Percentiles rank a stretch among this genome's conserved stretches.
These are phyloP conservation scores for Beauveria varroae DNA, from an alignment of 2,329 filamentous ascomycete genomes.

Conservation along the genomic window DNA sequence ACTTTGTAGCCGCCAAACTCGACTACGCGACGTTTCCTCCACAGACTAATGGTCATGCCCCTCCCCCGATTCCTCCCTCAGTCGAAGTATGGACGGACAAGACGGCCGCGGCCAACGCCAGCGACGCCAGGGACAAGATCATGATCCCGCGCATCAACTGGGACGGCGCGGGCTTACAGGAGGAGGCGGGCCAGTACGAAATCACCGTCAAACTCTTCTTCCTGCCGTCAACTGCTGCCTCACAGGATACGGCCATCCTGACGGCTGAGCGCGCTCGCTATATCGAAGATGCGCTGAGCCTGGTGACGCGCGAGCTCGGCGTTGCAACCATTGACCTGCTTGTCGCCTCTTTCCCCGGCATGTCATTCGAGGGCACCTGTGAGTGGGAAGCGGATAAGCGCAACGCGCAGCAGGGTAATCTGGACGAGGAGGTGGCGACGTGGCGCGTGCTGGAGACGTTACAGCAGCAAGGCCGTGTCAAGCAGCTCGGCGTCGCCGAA, in stretches of 20 bases:
- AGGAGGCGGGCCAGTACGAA: conserved; percentile 81
- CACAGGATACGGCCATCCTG: conserved; percentile 53
- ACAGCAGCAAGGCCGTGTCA: conserved; percentile 61
- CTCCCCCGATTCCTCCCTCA: conserved; percentile 23
- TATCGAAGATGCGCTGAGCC: conserved; percentile 66
- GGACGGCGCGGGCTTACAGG: conserved; percentile 64
- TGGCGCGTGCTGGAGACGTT: conserved; percentile 69
- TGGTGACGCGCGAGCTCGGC: conserved; percentile 74
- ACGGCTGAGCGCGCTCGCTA: conserved; percentile 59
- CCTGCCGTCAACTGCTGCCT: conserved; percentile 59
- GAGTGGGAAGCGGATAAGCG: conserved; percentile 65
- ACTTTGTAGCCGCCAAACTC: conserved; percentile 68
- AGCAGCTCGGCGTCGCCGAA: conserved; percentile 77
- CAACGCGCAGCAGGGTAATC: conserved; percentile 54
- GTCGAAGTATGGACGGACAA: conserved; percentile 60
- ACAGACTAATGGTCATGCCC: conserved; percentile 21
- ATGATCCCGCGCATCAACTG: conserved; percentile 76
- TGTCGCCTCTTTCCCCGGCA: conserved; percentile 86
- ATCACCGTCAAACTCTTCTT: conserved; percentile 96
- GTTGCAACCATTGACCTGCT: conserved; percentile 74
- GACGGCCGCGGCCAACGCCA: conserved; percentile 25
- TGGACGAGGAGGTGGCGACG: conserved; percentile 60
- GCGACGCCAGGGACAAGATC: conserved; percentile 39
- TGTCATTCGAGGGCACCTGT: conserved; percentile 89
- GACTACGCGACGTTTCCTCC: conserved; percentile 37